These are phyloP conservation scores for Lecanosticta acicola DNA, from an alignment of 2,329 filamentous ascomycete genomes.

Conservation along the genomic window DNA sequence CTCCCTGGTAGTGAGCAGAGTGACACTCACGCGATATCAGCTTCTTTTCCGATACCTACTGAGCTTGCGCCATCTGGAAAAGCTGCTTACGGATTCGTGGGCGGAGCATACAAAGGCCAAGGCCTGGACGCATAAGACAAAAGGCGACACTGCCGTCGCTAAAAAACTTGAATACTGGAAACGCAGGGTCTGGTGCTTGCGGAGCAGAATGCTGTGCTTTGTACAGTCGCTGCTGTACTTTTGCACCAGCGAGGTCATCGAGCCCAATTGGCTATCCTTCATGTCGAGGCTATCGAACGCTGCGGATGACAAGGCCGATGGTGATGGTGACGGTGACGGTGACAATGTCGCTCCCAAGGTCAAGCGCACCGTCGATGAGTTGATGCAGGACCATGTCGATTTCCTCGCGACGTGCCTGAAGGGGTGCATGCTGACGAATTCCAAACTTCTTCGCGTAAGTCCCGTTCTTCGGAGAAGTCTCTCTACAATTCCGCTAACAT, in stretches of 20 bases:
- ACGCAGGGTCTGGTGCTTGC: constrained; percentile 80
- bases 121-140: constrained; percentile 70
- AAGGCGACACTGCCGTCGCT: constrained; percentile 47
- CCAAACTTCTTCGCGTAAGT: constrained; percentile 79
- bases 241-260: constrained; percentile 93
- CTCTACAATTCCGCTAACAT: constrained; percentile 7
- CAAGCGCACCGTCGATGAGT: constrained; percentile 81
- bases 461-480: not conserved
- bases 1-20: constrained; percentile 89
- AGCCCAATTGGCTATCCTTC: constrained; percentile 91
- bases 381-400: constrained; percentile 99
- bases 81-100: constrained; percentile 81
- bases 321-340: constrained; percentile 38
- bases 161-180: constrained; percentile 83
- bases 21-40: constrained; percentile 95
- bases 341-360: constrained; percentile 36
- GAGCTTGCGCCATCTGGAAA: constrained; percentile 83
- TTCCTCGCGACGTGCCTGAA: constrained; percentile 97
- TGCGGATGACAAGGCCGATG: constrained; percentile 41
- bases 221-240: constrained; percentile 96
- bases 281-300: constrained; percentile 72
- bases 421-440: constrained; percentile 98
- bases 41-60: constrained; percentile 91
- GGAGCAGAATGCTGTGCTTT: constrained; percentile 92
- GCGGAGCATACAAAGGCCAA: constrained; percentile 76